Evolutionary conservation across 2,329 filamentous ascomycete genomes (phyloP), one percentile per base, ranked within the genome.

Genomic region (Calonectria pseudoturangicola): DNA sequence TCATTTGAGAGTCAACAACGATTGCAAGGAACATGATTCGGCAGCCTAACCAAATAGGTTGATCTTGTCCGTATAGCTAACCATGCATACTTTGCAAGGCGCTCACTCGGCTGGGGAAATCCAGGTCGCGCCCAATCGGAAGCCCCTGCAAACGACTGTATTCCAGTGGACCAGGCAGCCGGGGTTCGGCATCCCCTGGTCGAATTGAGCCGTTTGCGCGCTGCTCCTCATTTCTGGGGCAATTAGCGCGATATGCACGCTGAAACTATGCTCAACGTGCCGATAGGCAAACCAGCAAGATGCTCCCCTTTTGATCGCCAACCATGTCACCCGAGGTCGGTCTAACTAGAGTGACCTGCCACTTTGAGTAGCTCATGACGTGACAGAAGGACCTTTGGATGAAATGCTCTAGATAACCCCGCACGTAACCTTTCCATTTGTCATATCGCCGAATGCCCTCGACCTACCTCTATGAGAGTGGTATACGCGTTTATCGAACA

Each of bases 161-260:
- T 9, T 27, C 13, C 33, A 41, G 54, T 41, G 54, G 54, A 60
- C 41, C 54, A 8, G 33, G n/a, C 10, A 12, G 30, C 54, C 30
- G 36, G 54, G 54, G 54, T 3, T 4, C 13, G 33, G 16, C 4
- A 4, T 41, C 25, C 36, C 36, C 36, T 25, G 25, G 25, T 48
- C 54, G 33, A 60, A 60, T 60, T 27, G 54, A 25, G n/a, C 33
- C 33, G 21, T 10, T 60, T 60, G 54, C 54, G 54, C 54, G 54
- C 13, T 41, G 54, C 12, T 60, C 33, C 30, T 60, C 54, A 60
- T 60, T 41, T 60, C 54, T 41, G 21, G 54, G 54, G 54, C 54
- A 10, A 60, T 60, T 60, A 41, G 54, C 54, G 54, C 10, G 15
- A 60, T 28, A 60, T 60, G 54, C 54, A 41, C 6, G 12, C 15